These are phyloP conservation scores for Penicillium lagena DNA, from an alignment of 495 filamentous ascomycete genomes.

Conservation along the genomic window DNA sequence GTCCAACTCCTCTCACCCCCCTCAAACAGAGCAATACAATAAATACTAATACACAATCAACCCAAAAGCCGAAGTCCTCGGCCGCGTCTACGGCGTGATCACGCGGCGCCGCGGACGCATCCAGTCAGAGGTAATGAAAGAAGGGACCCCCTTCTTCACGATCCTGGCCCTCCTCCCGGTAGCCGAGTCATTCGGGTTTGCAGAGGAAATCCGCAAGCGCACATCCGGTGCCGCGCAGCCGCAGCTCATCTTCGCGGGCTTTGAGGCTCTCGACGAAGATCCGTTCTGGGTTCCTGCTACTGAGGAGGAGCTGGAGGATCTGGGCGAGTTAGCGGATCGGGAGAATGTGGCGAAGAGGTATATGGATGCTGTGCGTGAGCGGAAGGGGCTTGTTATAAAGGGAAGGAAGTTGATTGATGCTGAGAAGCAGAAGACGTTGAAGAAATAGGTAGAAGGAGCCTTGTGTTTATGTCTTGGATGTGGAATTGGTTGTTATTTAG, in stretches of 20 bases:
- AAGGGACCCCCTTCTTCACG: conserved; percentile 94
- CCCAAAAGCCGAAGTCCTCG: conserved; percentile 76
- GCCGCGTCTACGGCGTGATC: conserved; percentile 88
- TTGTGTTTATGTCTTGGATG: background rate
- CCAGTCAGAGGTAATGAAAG: conserved; percentile 83
- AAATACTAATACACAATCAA: conserved; percentile 12
- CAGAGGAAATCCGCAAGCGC: conserved; percentile 90
- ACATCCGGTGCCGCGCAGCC: conserved; percentile 87
- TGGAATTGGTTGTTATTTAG: background rate
- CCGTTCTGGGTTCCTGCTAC: conserved; percentile 97
- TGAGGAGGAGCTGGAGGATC: conserved; percentile 93
- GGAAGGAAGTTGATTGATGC: conserved; percentile 80
- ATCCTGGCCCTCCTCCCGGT: conserved; percentile 82
- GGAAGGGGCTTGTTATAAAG: conserved; percentile 83
- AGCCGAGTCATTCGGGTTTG: conserved; percentile 92
- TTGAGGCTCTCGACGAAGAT: conserved; percentile 84
- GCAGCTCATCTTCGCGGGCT: conserved; percentile 89
- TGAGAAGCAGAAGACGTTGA: conserved; percentile 98
- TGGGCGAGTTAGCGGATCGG: conserved; percentile 84
- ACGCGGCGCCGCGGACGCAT: conserved; percentile 87
- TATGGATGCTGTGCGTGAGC: conserved; percentile 76
- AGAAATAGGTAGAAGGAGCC: conserved; percentile 61
- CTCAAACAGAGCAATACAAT: background rate
- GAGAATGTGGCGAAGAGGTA: conserved; percentile 96
- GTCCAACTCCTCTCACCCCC: conserved; percentile 15